phyloP scores from a whole-genome alignment of 371 early-diverging fungal genomes.

The Choanephora cucurbitarum region DNA sequence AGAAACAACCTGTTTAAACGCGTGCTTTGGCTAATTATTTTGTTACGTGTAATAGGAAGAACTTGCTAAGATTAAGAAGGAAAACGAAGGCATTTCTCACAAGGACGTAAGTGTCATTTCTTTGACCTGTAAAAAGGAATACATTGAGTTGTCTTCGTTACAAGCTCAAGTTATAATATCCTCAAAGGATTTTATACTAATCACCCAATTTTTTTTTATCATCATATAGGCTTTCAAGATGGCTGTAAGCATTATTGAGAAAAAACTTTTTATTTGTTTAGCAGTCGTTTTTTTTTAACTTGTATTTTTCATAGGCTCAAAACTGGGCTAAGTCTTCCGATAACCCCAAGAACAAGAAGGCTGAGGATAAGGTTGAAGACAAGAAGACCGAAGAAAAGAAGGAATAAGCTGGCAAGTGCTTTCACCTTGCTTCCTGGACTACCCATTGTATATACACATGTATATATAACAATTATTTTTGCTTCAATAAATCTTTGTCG shows the following conservation, averaged over 20 bases:
- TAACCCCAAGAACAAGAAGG: constrained; percentile 51
- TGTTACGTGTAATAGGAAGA: constrained; percentile 42
- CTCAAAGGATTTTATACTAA: too few relatives aligned
- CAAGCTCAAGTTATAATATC: too few relatives aligned
- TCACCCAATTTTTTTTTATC: constrained; percentile 6
- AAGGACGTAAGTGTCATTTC: constrained; percentile 51
- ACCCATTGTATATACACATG: not conserved
- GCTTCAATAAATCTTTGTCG: constrained; percentile 3
- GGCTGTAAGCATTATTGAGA: constrained; percentile 32
- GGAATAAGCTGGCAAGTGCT: not conserved
- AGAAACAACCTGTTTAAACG: not conserved
- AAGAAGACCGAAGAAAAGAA: constrained; percentile 3
- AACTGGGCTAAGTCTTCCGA: constrained; percentile 45
- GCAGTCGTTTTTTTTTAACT: constrained; percentile 8
- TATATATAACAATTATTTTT: not conserved
- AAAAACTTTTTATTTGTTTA: not conserved
- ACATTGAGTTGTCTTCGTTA: too few relatives aligned
- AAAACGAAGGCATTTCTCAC: constrained; percentile 58
- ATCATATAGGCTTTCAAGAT: constrained; percentile 41
- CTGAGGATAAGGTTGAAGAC: constrained; percentile 10
- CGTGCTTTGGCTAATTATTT: not conserved
- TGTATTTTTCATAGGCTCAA: constrained; percentile 36
- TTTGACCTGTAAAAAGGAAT: not conserved
- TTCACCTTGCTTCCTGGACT: not conserved
- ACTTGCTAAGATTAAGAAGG: constrained; percentile 65